Evolutionary conservation across 306 rosid species (phyloP).

Genomic region (Arachis hypogaea): DNA sequence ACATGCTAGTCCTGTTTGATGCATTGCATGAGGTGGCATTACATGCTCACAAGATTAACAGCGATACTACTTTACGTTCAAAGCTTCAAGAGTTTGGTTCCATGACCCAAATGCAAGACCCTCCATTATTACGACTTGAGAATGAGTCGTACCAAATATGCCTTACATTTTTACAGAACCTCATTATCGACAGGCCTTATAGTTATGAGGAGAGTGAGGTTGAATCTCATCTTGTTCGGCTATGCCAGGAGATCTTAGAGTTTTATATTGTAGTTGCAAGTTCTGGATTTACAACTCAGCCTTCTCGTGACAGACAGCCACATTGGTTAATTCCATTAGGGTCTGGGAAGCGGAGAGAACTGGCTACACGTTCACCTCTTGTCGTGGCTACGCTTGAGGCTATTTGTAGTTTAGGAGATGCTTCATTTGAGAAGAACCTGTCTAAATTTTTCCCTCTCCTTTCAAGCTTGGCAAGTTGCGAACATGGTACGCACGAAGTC

Average conservation of each 20-base stretch:
- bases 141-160: conserved; percentile 90
- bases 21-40: conserved; percentile 79
- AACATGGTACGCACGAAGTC: conserved; percentile 92
- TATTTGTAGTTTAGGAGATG: conserved; percentile 70
- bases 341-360: conserved; percentile 82
- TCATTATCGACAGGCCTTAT: conserved; percentile 69
- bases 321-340: conserved; percentile 88
- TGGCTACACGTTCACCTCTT: conserved; percentile 91
- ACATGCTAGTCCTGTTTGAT: conserved; percentile 65
- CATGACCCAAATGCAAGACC: conserved; percentile 97
- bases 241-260: conserved; percentile 79
- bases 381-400: conserved; percentile 92
- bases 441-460: conserved; percentile 79
- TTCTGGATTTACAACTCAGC: conserved; percentile 54
- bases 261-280: conserved; percentile 71
- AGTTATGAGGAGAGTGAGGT: conserved; percentile 64
- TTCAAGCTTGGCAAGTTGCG: conserved; percentile 83
- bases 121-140: conserved; percentile 94
- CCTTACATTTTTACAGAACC: conserved; percentile 89
- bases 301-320: conserved; percentile 54
- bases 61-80: conserved; percentile 59
- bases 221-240: conserved; percentile 69
- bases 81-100: conserved; percentile 91
- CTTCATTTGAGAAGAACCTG: conserved; percentile 77
- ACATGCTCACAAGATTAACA: conserved; percentile 80